Conservation (phyloP, 768 basidiomycete species). For the Leccinellum luteum region DNA sequence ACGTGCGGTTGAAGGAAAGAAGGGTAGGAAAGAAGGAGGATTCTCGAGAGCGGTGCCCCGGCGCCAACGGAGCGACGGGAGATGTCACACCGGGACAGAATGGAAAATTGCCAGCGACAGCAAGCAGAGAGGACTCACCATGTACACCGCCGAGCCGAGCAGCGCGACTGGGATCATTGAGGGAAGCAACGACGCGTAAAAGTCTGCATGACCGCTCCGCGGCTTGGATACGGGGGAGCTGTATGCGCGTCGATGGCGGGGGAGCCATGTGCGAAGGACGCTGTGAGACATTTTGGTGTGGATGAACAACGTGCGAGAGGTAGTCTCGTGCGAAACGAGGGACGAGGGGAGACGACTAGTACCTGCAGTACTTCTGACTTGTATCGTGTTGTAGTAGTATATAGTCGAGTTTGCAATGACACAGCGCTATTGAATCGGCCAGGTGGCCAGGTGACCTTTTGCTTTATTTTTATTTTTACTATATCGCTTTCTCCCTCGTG, state of each 20-base stretch:
- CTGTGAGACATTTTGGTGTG: background rate
- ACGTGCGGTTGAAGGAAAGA: background rate
- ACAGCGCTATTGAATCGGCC: no score
- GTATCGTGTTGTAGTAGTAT: no score
- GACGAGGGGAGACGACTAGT: no score
- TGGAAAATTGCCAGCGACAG: conserved; percentile 4
- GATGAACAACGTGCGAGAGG: no score
- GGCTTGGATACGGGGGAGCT: conserved; percentile 9
- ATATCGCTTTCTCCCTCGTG: background rate
- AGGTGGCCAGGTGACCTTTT: background rate
- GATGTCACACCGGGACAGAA: background rate
- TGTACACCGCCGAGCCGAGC: conserved; percentile 75
- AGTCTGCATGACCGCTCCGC: conserved; percentile 53
- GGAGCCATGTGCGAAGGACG: conserved; percentile 1
- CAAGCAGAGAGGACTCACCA: conserved; percentile 45
- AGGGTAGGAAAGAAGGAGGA: conserved; percentile 4
- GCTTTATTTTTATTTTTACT: background rate
- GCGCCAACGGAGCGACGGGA: conserved; percentile 4
- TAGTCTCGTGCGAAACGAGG: no score
- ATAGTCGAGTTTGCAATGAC: background rate
- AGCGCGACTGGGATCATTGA: conserved; percentile 78
- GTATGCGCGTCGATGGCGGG: conserved; percentile 2
- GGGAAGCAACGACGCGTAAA: conserved; percentile 70
- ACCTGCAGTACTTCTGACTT: no score
- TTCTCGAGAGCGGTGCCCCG: conserved; percentile 7